A percentile compares a stretch with the other conserved stretches of the same genome.
phyloP scores from a whole-genome alignment of 1,284 basidiomycete genomes.

The Apiotrichum sp. region DNA sequence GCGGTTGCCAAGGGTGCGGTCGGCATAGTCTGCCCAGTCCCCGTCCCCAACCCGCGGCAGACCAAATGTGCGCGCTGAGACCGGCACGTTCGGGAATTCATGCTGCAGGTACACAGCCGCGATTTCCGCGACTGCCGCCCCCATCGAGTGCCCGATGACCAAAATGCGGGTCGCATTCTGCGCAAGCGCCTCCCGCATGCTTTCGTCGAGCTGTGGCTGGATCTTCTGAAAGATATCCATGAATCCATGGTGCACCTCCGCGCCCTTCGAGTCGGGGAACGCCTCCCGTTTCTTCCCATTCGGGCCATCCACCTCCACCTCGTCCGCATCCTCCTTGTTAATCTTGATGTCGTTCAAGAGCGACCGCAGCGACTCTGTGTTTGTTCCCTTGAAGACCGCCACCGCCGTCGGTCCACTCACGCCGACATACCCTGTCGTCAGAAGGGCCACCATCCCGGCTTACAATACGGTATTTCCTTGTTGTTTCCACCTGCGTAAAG shows the following conservation, averaged over 20 bases:
- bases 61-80: neutral
- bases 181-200: neutral
- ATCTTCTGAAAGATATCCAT: neutral
- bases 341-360: constrained; percentile 21
- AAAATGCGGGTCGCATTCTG: neutral
- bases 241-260: neutral
- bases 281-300: neutral
- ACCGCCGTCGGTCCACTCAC: constrained; percentile 5
- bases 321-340: constrained; percentile 1
- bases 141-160: constrained; percentile 4
- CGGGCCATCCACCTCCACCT: neutral
- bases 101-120: neutral
- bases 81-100: neutral
- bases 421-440: constrained; percentile 3
- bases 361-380: constrained; percentile 10
- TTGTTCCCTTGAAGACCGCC: constrained; percentile 23
- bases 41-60: neutral
- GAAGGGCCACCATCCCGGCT: neutral
- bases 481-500: neutral
- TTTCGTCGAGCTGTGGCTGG: neutral
- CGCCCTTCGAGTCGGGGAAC: constrained; percentile 17
- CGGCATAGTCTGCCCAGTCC: neutral
- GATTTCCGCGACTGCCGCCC: neutral
- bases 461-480: neutral
- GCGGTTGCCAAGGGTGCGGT: constrained; percentile 9